phyloP scores from a whole-genome alignment of 1,139 yeast genomes.

The Trichomonascaceae sp. region DNA sequence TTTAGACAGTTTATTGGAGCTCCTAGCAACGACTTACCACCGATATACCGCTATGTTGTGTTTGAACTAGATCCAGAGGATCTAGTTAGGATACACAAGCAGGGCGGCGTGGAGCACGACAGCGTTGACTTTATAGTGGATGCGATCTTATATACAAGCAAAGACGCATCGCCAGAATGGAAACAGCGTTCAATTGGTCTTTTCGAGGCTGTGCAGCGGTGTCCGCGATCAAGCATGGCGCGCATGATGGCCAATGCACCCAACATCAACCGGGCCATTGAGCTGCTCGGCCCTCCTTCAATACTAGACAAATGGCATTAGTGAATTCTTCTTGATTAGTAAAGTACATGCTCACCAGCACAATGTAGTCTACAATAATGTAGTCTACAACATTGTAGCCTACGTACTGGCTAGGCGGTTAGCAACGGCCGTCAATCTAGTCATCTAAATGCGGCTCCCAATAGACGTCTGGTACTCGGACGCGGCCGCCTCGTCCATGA shows the following conservation, averaged over 20 bases:
- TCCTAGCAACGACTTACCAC: conserved; percentile 13
- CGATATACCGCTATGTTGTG: conserved; percentile 33
- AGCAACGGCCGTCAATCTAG: too few relatives aligned
- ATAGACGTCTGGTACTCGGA: conserved; percentile 6
- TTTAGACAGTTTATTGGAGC: conserved; percentile 14
- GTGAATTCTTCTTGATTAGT: too few relatives aligned
- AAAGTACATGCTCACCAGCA: too few relatives aligned
- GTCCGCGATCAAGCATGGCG: conserved; percentile 10
- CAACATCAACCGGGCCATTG: conserved; percentile 3
- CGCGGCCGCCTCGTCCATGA: conserved; percentile 15
- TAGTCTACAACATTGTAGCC: too few relatives aligned
- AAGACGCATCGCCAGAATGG: conserved; percentile 3
- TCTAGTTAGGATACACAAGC: conserved; percentile 24
- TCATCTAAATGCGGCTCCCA: neutral
- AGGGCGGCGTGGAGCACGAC: conserved; percentile 46
- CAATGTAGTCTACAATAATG: too few relatives aligned
- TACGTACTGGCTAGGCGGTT: too few relatives aligned
- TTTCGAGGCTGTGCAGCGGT: conserved; percentile 5
- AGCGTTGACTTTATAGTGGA: conserved; percentile 41
- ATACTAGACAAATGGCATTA: too few relatives aligned
- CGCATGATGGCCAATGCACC: conserved; percentile 6
- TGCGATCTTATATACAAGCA: conserved; percentile 24
- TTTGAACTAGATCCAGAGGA: conserved; percentile 19
- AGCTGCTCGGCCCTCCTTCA: too few relatives aligned
- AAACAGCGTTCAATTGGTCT: too few relatives aligned